Percentiles rank a stretch among this genome's conserved stretches.
phyloP scores from a whole-genome alignment of 306 rosid genomes.

The Vigna hirtella region DNA sequence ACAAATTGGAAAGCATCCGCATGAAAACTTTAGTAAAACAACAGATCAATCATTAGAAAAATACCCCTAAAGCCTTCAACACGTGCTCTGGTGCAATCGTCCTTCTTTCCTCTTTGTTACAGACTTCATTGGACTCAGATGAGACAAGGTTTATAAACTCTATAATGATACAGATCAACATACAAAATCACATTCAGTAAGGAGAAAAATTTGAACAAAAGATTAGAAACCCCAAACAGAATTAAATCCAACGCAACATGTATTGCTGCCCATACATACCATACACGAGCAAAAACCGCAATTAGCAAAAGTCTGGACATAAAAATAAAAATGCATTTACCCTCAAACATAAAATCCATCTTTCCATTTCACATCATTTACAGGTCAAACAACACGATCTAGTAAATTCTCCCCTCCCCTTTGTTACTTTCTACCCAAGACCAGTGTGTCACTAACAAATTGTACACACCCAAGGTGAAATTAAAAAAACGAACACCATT shows the following conservation, averaged over 20 bases:
- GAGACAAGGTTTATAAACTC: conserved; percentile 94
- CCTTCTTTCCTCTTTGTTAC: conserved; percentile 86
- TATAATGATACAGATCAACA: conserved; percentile 53
- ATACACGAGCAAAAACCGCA: not conserved
- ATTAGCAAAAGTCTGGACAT: not conserved
- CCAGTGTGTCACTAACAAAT: conserved; percentile 9
- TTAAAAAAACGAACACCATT: not conserved
- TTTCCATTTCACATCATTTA: not conserved
- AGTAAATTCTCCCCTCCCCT: not conserved
- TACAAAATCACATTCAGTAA: conserved; percentile 37
- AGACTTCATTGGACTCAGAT: conserved; percentile 94
- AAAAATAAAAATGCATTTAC: not conserved
- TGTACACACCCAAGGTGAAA: not conserved
- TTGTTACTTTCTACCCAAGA: not conserved
- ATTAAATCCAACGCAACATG: conserved; percentile 18
- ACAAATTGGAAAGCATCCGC: not conserved
- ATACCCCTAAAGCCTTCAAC: conserved; percentile 87
- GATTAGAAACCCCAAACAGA: not conserved
- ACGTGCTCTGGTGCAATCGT: conserved; percentile 98
- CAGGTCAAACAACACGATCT: not conserved
- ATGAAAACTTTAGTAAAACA: conserved; percentile 23
- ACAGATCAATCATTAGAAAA: conserved; percentile 1
- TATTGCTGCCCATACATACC: not conserved
- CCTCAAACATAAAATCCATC: conserved; percentile 7
- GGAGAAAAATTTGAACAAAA: conserved; percentile 18